Conservation (phyloP, 2,329 filamentous ascomycete genomes). For the Phyllosticta citribraziliensis region DNA sequence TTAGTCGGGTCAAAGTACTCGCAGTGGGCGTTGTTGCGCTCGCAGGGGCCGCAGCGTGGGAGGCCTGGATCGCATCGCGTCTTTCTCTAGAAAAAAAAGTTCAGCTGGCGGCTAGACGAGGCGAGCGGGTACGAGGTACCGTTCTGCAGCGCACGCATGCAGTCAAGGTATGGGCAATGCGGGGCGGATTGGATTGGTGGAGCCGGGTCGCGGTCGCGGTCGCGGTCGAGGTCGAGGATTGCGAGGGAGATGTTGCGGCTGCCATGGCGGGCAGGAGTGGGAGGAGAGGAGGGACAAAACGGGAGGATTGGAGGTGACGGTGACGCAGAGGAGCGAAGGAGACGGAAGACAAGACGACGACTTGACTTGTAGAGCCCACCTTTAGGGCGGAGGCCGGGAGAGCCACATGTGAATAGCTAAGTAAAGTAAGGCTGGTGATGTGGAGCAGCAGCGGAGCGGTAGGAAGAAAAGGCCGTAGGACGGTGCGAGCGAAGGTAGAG, state of each 20-base stretch:
- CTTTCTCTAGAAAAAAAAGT: slow-evolving; percentile 57
- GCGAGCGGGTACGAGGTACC: slow-evolving; percentile 37
- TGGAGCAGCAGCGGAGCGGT: background rate
- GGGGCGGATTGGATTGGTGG: slow-evolving; percentile 27
- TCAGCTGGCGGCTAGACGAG: slow-evolving; percentile 12
- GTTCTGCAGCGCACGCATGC: slow-evolving; percentile 73
- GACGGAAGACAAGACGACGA: background rate
- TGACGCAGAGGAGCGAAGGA: background rate
- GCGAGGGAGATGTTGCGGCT: background rate
- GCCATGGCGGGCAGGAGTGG: background rate
- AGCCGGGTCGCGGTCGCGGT: background rate
- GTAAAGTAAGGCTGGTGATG: background rate
- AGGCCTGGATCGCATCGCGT: slow-evolving; percentile 90
- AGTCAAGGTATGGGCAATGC: slow-evolving; percentile 68
- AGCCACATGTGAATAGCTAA: background rate
- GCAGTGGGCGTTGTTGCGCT: slow-evolving; percentile 81
- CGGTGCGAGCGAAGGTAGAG: background rate
- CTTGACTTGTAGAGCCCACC: background rate
- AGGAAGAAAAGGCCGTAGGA: background rate
- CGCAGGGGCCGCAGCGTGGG: slow-evolving; percentile 84
- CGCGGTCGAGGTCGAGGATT: background rate
- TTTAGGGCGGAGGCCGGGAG: background rate
- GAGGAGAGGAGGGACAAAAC: background rate
- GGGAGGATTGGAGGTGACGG: background rate
- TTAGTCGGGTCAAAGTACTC: slow-evolving; percentile 92